Base-by-base conservation (phyloP, 2,329 filamentous ascomycete species). In the Aspergillus flavus region DNA sequence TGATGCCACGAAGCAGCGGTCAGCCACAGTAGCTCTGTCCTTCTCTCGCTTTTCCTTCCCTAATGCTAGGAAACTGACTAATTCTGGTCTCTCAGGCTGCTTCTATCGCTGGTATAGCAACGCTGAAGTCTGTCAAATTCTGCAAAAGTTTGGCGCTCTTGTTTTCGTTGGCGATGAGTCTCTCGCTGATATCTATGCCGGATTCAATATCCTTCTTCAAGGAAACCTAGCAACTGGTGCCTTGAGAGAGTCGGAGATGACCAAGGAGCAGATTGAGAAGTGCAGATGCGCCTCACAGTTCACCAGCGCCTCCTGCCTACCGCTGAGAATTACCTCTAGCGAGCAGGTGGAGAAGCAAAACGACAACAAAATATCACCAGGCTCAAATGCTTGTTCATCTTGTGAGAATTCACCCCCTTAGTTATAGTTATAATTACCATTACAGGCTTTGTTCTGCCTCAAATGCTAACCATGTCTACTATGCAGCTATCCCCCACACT, bases 251-350 rank as follows among this genome's bases (percentile, higher is more conserved):
- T 80, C 76, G 76, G 69, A 76, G 19, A 77, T 81, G 72, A 73
- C 66, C 39, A 68, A 73, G 5, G 66, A 70, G 28, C 71, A 76
- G 28, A 66, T 70, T 19, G 64, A 69, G 4, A 64, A 63, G 16
- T 82, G 80, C 59, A 72, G 69, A 61, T 82, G 81, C 61, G 75
- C 80, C 55, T 75, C 74, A 45, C 81, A 83, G 61, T 80, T 81
- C 64, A 71, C 71, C 10, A 73, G 71, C 50, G 50, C 62, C 16
- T 67, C 73, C 19, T 82, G 80, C 63, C 55, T 65, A 6, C 58
- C 64, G 10, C 50, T 66, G 39, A 68, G 69, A 39, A 65, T 76
- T 43, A 65, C 65, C 14, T 71, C 71, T 6, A 76, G 73, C 50
- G 66, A 70, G 19, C 66, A 76, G 14, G 62, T 74, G 4, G 64